phyloP scores from a whole-genome alignment of 148 eudicot genomes.

The Oxyria digyna region DNA sequence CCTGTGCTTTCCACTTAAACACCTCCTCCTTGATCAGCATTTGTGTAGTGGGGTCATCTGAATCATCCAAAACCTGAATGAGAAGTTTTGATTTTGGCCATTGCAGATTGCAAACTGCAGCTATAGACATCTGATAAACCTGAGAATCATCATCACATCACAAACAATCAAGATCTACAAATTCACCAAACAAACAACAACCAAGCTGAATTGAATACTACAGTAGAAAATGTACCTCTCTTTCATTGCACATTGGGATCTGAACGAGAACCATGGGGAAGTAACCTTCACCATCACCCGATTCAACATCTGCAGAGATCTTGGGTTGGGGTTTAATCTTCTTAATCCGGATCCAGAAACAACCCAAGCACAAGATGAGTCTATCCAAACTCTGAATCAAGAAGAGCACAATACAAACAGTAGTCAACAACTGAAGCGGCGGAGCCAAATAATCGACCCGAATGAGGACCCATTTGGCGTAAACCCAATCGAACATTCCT shows the following conservation, averaged over 20 bases:
- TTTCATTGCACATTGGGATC: conserved; percentile 15
- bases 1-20: conserved; percentile 15
- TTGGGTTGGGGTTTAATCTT: conserved; percentile 31
- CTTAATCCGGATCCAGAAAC: conserved; percentile 30
- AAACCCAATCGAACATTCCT: conserved; percentile 39
- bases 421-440: conserved; percentile 21
- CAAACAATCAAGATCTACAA: not conserved
- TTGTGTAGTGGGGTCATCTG: conserved; percentile 13
- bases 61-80: conserved; percentile 10
- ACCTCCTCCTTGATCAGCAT: conserved; percentile 22
- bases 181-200: not conserved
- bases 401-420: conserved; percentile 27
- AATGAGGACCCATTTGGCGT: conserved; percentile 52
- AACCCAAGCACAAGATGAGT: conserved; percentile 27
- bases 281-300: conserved; percentile 13
- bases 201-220: not conserved
- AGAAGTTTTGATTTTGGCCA: conserved; percentile 10
- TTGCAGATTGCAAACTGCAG: conserved; percentile 9
- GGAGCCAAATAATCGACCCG: conserved; percentile 45
- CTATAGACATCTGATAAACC: conserved; percentile 13
- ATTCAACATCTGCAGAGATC: conserved; percentile 6
- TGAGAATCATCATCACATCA: conserved; percentile 10
- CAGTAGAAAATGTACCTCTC: conserved; percentile 5
- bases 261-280: conserved; percentile 14
- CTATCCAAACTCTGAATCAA: conserved; percentile 38